These are phyloP conservation scores for Sporothrix euskadiensis DNA, from an alignment of 2,329 filamentous ascomycete species.

Conservation along the genomic window DNA sequence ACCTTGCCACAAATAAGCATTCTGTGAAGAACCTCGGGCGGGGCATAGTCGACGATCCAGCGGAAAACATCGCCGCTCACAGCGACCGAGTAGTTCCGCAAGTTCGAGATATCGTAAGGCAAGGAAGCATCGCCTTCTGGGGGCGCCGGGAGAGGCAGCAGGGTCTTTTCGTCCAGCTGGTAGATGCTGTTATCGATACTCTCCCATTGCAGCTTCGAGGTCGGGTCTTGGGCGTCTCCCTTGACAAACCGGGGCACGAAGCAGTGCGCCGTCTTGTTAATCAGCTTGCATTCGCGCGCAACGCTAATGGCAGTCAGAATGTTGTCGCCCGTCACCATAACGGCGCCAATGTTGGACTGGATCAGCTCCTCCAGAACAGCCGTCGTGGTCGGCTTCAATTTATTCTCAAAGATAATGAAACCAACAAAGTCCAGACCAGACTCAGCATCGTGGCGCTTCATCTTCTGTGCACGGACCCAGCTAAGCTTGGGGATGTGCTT, in stretches of 20 bases:
- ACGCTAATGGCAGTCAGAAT: conserved; percentile 96
- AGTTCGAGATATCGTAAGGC: conserved; percentile 78
- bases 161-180: conserved; percentile 73
- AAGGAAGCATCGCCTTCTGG: conserved; percentile 75
- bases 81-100: conserved; percentile 84
- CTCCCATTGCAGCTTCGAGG: conserved; percentile 80
- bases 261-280: conserved; percentile 79
- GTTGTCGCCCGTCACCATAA: conserved; percentile 99
- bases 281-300: conserved; percentile 81
- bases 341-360: conserved; percentile 78
- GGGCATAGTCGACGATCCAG: conserved; percentile 91
- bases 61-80: conserved; percentile 93
- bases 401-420: conserved; percentile 99
- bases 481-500: conserved; percentile 84
- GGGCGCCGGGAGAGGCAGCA: conserved; percentile 59
- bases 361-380: conserved; percentile 79
- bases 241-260: conserved; percentile 88
- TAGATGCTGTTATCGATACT: conserved; percentile 86
- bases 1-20: conserved; percentile 92
- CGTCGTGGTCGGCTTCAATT: conserved; percentile 85
- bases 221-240: conserved; percentile 71
- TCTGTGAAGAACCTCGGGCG: conserved; percentile 72
- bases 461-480: conserved; percentile 93
- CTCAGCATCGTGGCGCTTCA: conserved; percentile 84
- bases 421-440: conserved; percentile 82